Percentiles rank a stretch among this genome's conserved stretches.
These are phyloP conservation scores for Dissophora globulifera DNA, from an alignment of 192 early-diverging fungal genomes.

Conservation along the genomic window DNA sequence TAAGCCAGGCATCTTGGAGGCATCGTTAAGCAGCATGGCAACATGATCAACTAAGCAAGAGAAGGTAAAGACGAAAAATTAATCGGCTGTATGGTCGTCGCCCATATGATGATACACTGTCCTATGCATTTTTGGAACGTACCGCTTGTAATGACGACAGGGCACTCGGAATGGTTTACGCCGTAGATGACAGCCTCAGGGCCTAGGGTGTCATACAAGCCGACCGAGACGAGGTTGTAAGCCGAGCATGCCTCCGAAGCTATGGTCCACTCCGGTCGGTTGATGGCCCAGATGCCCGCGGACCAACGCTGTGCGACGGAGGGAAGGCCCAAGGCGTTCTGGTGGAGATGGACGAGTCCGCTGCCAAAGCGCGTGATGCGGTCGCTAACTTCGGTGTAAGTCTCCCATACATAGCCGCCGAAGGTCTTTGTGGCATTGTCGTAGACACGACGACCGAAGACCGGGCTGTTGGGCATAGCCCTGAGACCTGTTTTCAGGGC, in stretches of 20 bases:
- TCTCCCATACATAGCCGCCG: conserved; percentile 77
- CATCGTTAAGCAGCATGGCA: conserved; percentile 60
- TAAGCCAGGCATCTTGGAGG: conserved; percentile 70
- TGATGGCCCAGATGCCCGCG: conserved; percentile 79
- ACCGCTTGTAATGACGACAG: conserved; percentile 72
- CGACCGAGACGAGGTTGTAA: conserved; percentile 75
- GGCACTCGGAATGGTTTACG: conserved; percentile 84
- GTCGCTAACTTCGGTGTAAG: conserved; percentile 70
- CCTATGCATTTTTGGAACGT: background rate
- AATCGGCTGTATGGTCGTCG: background rate
- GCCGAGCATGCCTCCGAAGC: conserved; percentile 72
- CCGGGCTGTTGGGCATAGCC: conserved; percentile 59
- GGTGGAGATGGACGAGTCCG: conserved; percentile 69
- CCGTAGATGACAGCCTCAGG: conserved; percentile 86
- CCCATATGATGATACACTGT: no score
- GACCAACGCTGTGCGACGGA: conserved; percentile 42
- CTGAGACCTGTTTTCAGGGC: conserved; percentile 59
- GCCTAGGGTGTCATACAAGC: conserved; percentile 92
- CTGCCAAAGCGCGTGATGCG: conserved; percentile 74
- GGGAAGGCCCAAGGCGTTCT: conserved; percentile 14
- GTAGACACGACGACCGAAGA: conserved; percentile 68
- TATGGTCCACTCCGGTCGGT: conserved; percentile 83
- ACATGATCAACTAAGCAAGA: conserved; percentile 57
- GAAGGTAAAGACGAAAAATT: background rate
- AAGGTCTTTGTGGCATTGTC: conserved; percentile 63